Conservation (phyloP, 2,329 filamentous ascomycete species). For the Eutypa lata region DNA sequence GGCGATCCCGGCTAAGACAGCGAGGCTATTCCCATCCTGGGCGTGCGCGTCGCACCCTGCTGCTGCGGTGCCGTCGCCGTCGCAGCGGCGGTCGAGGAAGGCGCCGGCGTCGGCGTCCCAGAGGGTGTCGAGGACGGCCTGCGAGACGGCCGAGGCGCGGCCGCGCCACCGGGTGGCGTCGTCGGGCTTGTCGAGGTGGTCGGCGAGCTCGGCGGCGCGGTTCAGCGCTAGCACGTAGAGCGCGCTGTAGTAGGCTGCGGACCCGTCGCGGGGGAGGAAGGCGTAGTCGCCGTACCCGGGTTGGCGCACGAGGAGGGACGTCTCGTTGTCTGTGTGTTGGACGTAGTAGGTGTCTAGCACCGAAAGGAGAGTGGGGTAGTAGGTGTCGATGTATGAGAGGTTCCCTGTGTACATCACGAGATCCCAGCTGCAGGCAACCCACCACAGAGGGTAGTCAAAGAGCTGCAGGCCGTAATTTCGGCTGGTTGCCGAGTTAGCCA, state of each 20-base stretch:
- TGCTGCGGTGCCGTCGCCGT: slow-evolving; percentile 7
- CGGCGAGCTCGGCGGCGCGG: slow-evolving; percentile 41
- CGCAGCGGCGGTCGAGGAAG: slow-evolving; percentile 42
- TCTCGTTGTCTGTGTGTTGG: slow-evolving; percentile 35
- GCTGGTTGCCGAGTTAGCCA: slow-evolving; percentile 15
- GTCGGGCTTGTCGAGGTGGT: slow-evolving; percentile 20
- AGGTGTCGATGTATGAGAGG: slow-evolving; percentile 34
- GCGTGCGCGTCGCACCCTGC: slow-evolving; percentile 41
- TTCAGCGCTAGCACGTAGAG: slow-evolving; percentile 45
- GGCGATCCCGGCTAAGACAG: slow-evolving; percentile 37
- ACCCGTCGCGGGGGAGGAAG: slow-evolving; percentile 44
- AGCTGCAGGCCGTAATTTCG: slow-evolving; percentile 44
- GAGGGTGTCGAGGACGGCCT: slow-evolving; percentile 34
- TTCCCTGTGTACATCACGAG: slow-evolving; percentile 49
- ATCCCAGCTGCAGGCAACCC: slow-evolving; percentile 47
- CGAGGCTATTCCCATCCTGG: slow-evolving; percentile 50
- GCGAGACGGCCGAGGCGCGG: slow-evolving; percentile 32
- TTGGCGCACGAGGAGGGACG: slow-evolving; percentile 40
- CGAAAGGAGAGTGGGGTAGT: slow-evolving; percentile 38
- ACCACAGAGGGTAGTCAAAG: slow-evolving; percentile 53
- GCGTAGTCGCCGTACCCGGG: slow-evolving; percentile 49
- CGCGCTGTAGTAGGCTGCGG: slow-evolving; percentile 51
- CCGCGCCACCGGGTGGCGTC: slow-evolving; percentile 39
- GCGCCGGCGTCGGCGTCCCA: slow-evolving; percentile 41
- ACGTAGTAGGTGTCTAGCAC: slow-evolving; percentile 46